Base-by-base conservation (phyloP, 352 stramenopile species). In the Phytophthora kernoviae region DNA sequence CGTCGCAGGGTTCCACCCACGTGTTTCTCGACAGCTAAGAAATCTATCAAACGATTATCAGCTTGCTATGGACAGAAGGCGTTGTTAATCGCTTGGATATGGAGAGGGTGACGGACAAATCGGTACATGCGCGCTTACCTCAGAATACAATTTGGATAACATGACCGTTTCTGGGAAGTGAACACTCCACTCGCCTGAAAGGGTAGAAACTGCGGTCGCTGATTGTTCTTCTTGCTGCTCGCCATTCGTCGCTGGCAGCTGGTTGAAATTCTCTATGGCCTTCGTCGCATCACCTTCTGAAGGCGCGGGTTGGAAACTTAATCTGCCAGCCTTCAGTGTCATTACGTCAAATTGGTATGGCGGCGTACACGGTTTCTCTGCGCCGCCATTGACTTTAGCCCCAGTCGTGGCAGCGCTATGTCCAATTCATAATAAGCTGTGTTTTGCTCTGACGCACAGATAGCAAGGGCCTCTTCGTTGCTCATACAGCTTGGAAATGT, bases 341-440 rank as follows among this genome's bases (percentile, higher is more conserved):
- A 68, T 54, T 22, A 54, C 36, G 39, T 64, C 30, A 60, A 75
- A 77, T 11, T 68, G 34, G 55, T 58, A 63, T 15, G 39, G 51
- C 17, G 40, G 27, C 27, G 18, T 26, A 21, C 32, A 26, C 24
- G 39, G 24, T 48, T 56, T 22, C n/a, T 54, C 27, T 49, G 27
- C 51, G n/a, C 18, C 5, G 6, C 56, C 41, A 1, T 11, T 34
- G 20, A n/a, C 21, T 21, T 21, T 48, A 7, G 21, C n/a, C 18
- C 24, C 0, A 77, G 17, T 41, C 39, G 54, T 21, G 79, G 80
- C 40, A 90, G 32, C 18, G 33, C 24, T n/a, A 86, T 56, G 26
- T 86, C 74, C 15, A 91, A 32, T 10, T 89, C 77, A 60, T 88
- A 91, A 4, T 44, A 54, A 4, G 75, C 73, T 0, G 65, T 24